These are phyloP conservation scores for Fusarium sp. DNA, from an alignment of 2,329 filamentous ascomycete genomes.

Conservation along the genomic window DNA sequence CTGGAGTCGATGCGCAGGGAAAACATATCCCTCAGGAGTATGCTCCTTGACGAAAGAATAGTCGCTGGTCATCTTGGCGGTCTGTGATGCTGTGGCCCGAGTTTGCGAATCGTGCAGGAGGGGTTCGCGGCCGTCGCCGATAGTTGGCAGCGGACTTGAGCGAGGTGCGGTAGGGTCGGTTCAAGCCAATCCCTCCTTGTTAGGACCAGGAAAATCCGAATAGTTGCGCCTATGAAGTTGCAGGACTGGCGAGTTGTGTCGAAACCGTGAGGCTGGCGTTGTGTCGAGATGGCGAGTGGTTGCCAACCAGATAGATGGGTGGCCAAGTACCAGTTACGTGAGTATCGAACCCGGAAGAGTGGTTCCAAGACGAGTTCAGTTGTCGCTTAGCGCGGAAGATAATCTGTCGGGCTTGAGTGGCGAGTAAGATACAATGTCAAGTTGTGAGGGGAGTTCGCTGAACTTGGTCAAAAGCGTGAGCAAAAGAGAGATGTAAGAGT, in stretches of 20 bases:
- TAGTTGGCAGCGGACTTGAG: slow-evolving; percentile 30
- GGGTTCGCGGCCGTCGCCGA: slow-evolving; percentile 35
- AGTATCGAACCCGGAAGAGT: slow-evolving; percentile 15
- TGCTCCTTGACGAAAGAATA: slow-evolving; percentile 51
- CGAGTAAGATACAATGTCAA: neutral
- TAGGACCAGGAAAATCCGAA: neutral
- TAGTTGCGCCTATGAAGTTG: neutral
- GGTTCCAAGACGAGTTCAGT: slow-evolving; percentile 14
- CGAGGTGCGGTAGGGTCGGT: slow-evolving; percentile 35
- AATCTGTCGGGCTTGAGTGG: neutral
- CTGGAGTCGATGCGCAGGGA: slow-evolving; percentile 71
- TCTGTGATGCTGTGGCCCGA: slow-evolving; percentile 18
- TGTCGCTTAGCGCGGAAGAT: slow-evolving; percentile 10
- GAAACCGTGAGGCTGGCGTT: slow-evolving; percentile 20
- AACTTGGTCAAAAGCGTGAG: neutral
- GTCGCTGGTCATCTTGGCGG: slow-evolving; percentile 44
- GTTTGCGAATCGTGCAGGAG: slow-evolving; percentile 21
- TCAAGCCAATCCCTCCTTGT: slow-evolving; percentile 20
- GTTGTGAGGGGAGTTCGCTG: neutral
- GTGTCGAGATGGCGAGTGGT: slow-evolving; percentile 14
- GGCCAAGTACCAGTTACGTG: slow-evolving; percentile 17
- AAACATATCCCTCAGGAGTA: slow-evolving; percentile 62
- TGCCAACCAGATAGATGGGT: slow-evolving; percentile 19
- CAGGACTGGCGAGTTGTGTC: neutral
- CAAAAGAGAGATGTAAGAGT: slow-evolving; percentile 27